phyloP scores from a whole-genome alignment of 2,329 filamentous ascomycete genomes.

The Cryoendolithus antarcticus region DNA sequence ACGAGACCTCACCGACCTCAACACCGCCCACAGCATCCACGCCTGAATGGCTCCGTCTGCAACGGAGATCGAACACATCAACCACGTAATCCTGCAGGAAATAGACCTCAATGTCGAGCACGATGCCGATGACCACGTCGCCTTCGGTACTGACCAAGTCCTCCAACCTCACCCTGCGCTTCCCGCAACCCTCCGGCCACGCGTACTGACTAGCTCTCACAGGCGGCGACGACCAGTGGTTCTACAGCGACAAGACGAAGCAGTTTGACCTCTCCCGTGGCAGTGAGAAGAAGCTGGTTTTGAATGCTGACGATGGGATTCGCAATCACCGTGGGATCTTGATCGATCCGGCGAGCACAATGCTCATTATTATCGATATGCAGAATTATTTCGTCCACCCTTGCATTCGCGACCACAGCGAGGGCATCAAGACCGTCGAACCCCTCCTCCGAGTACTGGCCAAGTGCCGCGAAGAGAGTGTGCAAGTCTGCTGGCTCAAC shows the following conservation, averaged over 20 bases:
- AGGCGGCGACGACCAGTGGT: slow-evolving; percentile 30
- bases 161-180: slow-evolving; percentile 5
- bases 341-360: slow-evolving; percentile 27
- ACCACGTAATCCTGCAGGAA: slow-evolving; percentile 12
- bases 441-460: slow-evolving; percentile 28
- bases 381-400: slow-evolving; percentile 32
- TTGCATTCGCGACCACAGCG: slow-evolving; percentile 18
- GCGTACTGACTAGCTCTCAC: slow-evolving; percentile 4
- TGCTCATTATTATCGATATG: slow-evolving; percentile 32
- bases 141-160: slow-evolving; percentile 20
- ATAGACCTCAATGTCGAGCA: slow-evolving; percentile 15
- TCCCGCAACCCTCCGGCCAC: neutral
- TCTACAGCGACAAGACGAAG: slow-evolving; percentile 27
- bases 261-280: slow-evolving; percentile 31
- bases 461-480: slow-evolving; percentile 27
- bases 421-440: slow-evolving; percentile 22
- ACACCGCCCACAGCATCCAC: neutral
- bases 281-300: slow-evolving; percentile 23
- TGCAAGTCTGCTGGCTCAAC: slow-evolving; percentile 31
- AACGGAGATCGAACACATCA: slow-evolving; percentile 18
- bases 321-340: slow-evolving; percentile 30
- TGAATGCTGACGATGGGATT: slow-evolving; percentile 29
- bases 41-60: slow-evolving; percentile 18
- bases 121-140: slow-evolving; percentile 27
- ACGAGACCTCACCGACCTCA: too few species aligned